Evolutionary conservation across 495 filamentous ascomycete genomes (phyloP).

Genomic region (Monascus purpureus): DNA sequence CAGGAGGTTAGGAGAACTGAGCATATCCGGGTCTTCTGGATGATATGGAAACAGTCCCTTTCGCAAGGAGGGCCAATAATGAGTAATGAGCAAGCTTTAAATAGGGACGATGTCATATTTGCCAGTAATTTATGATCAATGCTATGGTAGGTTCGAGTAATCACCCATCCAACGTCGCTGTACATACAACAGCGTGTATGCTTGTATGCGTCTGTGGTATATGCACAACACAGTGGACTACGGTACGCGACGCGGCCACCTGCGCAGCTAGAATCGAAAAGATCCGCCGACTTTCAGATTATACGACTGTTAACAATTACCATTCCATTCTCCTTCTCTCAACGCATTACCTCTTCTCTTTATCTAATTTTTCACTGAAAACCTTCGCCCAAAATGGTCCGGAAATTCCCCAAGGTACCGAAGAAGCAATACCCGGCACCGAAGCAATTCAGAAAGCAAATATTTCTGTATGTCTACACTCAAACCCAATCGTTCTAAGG

Average conservation of each 20-base stretch:
- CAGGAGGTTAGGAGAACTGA: slow-evolving; percentile 18
- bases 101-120: too few species aligned
- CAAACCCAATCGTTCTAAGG: too few species aligned
- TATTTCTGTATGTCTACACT: slow-evolving; percentile 63
- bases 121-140: too few species aligned
- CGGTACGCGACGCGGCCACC: slow-evolving; percentile 27
- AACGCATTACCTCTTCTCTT: background rate
- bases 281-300: slow-evolving; percentile 13
- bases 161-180: too few species aligned
- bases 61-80: slow-evolving; percentile 1
- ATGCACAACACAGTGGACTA: too few species aligned
- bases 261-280: slow-evolving; percentile 23
- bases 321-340: background rate
- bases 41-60: slow-evolving; percentile 5
- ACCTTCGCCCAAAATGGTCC: slow-evolving; percentile 19
- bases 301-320: slow-evolving; percentile 1
- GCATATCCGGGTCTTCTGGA: slow-evolving; percentile 17
- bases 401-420: slow-evolving; percentile 15
- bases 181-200: too few species aligned
- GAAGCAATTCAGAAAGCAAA: slow-evolving; percentile 34
- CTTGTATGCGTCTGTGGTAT: too few species aligned
- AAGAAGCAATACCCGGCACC: slow-evolving; percentile 11
- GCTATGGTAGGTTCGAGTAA: too few species aligned
- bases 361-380: too few species aligned
- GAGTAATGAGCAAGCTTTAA: slow-evolving; percentile 22